These are phyloP conservation scores for Aspergillus wentii DNA, from an alignment of 495 filamentous ascomycete species.

Conservation along the genomic window DNA sequence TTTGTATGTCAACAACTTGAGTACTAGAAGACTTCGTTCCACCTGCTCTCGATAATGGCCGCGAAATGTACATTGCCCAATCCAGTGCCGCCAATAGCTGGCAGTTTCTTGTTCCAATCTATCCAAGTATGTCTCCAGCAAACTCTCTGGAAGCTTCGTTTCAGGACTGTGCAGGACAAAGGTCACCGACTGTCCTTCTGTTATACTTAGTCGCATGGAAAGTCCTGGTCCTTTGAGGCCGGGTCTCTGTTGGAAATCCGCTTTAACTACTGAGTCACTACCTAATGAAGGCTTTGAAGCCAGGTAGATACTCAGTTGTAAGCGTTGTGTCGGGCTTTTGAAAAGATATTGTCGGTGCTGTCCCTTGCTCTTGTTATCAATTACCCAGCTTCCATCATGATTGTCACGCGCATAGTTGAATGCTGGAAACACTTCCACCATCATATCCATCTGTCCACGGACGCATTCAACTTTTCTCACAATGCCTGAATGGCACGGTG, in stretches of 20 bases:
- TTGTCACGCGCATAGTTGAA: slow-evolving; percentile 60
- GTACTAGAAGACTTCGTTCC: slow-evolving; percentile 58
- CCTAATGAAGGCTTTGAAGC: too few relatives aligned
- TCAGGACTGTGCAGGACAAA: slow-evolving; percentile 55
- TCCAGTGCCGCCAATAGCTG: slow-evolving; percentile 66
- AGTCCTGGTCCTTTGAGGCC: slow-evolving; percentile 56
- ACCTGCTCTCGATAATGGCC: slow-evolving; percentile 68
- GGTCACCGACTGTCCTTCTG: slow-evolving; percentile 61
- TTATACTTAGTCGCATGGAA: slow-evolving; percentile 48
- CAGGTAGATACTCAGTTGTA: slow-evolving; percentile 65
- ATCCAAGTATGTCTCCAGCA: slow-evolving; percentile 48
- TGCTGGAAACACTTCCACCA: slow-evolving; percentile 64
- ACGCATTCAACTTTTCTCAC: slow-evolving; percentile 65
- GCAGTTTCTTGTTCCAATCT: slow-evolving; percentile 62
- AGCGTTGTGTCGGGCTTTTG: slow-evolving; percentile 46
- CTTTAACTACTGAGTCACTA: slow-evolving; percentile 44
- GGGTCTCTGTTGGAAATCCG: slow-evolving; percentile 44
- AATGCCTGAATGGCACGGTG: slow-evolving; percentile 41
- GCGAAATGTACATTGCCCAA: slow-evolving; percentile 60
- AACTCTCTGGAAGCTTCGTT: slow-evolving; percentile 37
- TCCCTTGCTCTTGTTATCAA: too few relatives aligned
- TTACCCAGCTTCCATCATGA: slow-evolving; percentile 56
- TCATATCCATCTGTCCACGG: slow-evolving; percentile 54
- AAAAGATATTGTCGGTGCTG: too few relatives aligned
- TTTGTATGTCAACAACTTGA: slow-evolving; percentile 69